Base-by-base conservation (phyloP, 2,329 filamentous ascomycete genomes). In the Arthroderma sp. region DNA sequence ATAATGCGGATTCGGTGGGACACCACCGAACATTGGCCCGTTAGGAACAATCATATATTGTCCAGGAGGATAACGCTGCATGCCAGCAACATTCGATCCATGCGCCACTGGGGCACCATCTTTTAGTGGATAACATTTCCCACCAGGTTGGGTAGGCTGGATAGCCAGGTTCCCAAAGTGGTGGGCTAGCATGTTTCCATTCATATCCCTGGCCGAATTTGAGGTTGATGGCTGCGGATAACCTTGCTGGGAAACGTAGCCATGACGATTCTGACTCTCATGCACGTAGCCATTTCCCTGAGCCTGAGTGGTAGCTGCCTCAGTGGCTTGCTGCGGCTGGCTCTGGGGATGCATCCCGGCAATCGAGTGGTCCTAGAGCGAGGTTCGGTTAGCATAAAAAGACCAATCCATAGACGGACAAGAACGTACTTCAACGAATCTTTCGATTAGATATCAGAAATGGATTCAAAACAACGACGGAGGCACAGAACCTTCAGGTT, bases 11-110 rank as follows among this genome's bases (percentile, higher is more conserved):
- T 55, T 47, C 41, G 52, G 55, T 40, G 57, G 53, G 36, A 63
- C 45, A 15, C 57, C 55, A 49, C 55, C 54, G 30, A 63, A 59
- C 41, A 64, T 51, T 9, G 54, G 40, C 6, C 57, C 57, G 44
- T 58, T 63, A 30, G 62, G 61, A 4, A 63, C 46, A 39, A 61
- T 55, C 55, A 52, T 50, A 33, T 53, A 53, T 30, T 50, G 52
- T 15, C 49, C 51, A 31, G 50, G 55, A 2, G 52, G 49, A 29
- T 52, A 40, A 50, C 57, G 59, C 11, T 57, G 53, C 29, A 56
- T 47, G 11, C 52, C 53, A 30, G 58, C 46, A 47, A 55, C 38
- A 45, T 50, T 53, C 30, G 52, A 45, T 43, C 55, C 54, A 48
- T 60, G 47, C 1, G 56, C 30, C 30, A 55, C 42, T 2, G 58